Evolutionary conservation across 2,329 filamentous ascomycete genomes (phyloP).

Genomic region (Nothophoma quercina): DNA sequence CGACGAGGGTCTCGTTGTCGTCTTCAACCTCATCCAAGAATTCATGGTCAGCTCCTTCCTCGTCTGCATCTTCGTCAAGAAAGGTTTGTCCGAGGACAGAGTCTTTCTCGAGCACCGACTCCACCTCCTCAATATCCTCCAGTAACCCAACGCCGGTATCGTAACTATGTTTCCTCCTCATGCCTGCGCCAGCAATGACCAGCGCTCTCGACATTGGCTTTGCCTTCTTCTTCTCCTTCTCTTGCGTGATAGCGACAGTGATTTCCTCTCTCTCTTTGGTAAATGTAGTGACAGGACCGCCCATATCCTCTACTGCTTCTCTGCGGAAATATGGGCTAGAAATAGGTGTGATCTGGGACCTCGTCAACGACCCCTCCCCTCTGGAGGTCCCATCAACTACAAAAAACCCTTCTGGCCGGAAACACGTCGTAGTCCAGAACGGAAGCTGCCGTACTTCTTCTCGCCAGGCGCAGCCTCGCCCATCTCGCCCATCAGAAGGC

Average conservation of each 20-base stretch:
- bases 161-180: conserved; percentile 18
- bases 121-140: conserved; percentile 15
- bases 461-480: conserved; percentile 40
- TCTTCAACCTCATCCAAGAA: conserved; percentile 12
- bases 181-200: conserved; percentile 13
- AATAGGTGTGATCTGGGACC: conserved; percentile 37
- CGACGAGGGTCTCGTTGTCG: conserved; percentile 20
- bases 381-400: conserved; percentile 49
- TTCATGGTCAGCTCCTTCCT: too few species aligned
- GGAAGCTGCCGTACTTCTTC: conserved; percentile 43
- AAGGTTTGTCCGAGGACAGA: conserved; percentile 27
- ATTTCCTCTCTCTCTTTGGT: neutral
- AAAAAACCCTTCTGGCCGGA: conserved; percentile 61
- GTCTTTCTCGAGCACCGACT: conserved; percentile 11
- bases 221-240: conserved; percentile 6
- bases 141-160: conserved; percentile 8
- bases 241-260: too few species aligned
- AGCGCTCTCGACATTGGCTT: conserved; percentile 1
- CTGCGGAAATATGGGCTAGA: conserved; percentile 38
- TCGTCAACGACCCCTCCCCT: conserved; percentile 36
- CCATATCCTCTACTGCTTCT: conserved; percentile 37
- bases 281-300: conserved; percentile 19
- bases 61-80: conserved; percentile 14
- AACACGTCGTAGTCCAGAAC: conserved; percentile 50
- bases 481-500: conserved; percentile 48